Conservation (phyloP, 139 green algal genomes). For the Chlamydomonas schloesseri region DNA sequence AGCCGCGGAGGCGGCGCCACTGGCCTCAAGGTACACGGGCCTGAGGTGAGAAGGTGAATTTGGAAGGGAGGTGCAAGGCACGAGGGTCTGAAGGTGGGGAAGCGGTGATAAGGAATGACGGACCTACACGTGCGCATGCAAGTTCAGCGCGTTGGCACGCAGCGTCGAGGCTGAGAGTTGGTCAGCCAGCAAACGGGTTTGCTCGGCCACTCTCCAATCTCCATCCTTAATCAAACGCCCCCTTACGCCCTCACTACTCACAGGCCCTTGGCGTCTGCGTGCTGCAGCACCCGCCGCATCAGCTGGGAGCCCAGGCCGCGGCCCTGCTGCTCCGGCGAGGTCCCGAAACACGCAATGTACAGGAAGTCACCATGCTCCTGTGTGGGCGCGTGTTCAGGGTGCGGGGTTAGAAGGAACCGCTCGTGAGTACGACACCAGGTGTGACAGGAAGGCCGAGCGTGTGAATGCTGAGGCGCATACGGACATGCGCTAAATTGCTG, state of each 20-base stretch:
- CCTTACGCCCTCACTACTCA: too few relatives aligned
- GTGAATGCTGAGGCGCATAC: too few relatives aligned
- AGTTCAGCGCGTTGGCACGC: too few relatives aligned
- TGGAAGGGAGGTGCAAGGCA: not conserved
- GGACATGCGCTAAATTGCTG: too few relatives aligned
- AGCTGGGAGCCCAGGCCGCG: constrained; percentile 15
- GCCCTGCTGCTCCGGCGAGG: constrained; percentile 6
- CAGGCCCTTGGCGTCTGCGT: not conserved
- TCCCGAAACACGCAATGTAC: constrained; percentile 33
- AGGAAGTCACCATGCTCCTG: constrained; percentile 29
- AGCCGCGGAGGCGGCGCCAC: not conserved
- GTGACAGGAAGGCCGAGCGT: too few relatives aligned
- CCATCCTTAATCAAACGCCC: too few relatives aligned
- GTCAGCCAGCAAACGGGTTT: too few relatives aligned
- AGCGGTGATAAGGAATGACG: too few relatives aligned
- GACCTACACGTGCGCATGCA: not conserved
- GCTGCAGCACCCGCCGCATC: constrained; percentile 3
- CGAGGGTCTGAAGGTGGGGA: not conserved
- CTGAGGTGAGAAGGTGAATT: not conserved
- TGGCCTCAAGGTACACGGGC: constrained; percentile 22
- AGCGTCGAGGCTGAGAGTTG: too few relatives aligned
- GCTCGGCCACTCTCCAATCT: too few relatives aligned
- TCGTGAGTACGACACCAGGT: too few relatives aligned
- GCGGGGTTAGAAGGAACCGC: not conserved
- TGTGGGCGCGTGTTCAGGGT: not conserved